phyloP scores from a whole-genome alignment of 768 basidiomycete species.

The Auricularia sp. region DNA sequence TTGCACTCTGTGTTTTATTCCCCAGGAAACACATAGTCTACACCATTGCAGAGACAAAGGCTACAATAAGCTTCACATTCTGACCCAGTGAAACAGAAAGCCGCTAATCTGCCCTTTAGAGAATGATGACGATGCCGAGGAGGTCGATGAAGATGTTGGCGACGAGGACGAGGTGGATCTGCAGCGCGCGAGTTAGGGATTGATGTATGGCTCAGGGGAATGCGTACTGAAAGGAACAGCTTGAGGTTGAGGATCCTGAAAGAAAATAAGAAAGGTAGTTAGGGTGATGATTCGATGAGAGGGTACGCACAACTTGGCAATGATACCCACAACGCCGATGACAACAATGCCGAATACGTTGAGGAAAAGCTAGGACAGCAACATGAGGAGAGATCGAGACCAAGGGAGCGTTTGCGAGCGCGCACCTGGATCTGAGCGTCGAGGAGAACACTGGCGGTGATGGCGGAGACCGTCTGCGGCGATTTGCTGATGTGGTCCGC shows the following conservation, averaged over 20 bases:
- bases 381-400: not conserved
- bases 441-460: not conserved
- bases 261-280: too few relatives aligned
- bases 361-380: not conserved
- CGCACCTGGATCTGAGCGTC: not conserved
- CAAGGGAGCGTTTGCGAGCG: not conserved
- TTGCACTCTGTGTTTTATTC: too few relatives aligned
- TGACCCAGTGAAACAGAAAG: too few relatives aligned
- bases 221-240: not conserved
- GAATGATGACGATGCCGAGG: not conserved
- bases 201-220: not conserved
- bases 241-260: not conserved
- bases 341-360: not conserved
- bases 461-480: not conserved
- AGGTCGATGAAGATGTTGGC: not conserved
- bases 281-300: too few relatives aligned
- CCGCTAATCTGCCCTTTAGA: not conserved
- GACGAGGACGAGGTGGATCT: not conserved
- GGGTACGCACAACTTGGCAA: not conserved
- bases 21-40: too few relatives aligned
- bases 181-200: too few relatives aligned
- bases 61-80: too few relatives aligned
- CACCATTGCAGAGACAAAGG: too few relatives aligned
- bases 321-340: not conserved
- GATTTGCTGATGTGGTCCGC: not conserved